Evolutionary conservation across 352 stramenopile genomes (phyloP), one percentile per base, ranked within the genome.

Genomic region (Globisporangium cederbergense): DNA sequence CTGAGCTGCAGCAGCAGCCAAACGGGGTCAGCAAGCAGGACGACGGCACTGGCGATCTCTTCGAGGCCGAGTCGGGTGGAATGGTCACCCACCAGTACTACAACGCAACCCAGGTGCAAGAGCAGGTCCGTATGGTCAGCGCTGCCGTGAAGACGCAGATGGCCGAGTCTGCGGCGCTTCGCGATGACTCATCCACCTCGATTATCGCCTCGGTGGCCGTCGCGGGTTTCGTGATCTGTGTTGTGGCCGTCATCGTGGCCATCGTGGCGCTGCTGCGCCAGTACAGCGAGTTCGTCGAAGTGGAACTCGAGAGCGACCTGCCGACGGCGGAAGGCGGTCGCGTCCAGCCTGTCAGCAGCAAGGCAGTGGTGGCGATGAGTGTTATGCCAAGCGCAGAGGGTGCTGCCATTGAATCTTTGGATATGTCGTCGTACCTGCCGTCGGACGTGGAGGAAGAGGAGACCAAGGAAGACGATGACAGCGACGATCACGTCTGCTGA

Each of bases 101-200:
- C 22, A 62, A 56, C 13, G 42, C 10, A 40, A 34, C 13, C 11
- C 32, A 58, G 5, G 4, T 69, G 8, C 32, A 62, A 16, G 43
- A 58, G 5, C 43, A 67, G 18, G 62, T 45, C 2, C 43, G 54
- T 4, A 51, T 54, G 10, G 60, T 66, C 38, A 61, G 62, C 25
- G 20, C 58, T 7, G 50, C 58, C 9, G 38, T 74, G 14, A 59
- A 60, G 54, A 42, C 61, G 30, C 51, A 59, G 13, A 47, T 71
- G 67, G 56, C 68, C 14, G 59, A 77, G 40, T 47, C 58, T 14
- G 50, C 53, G 9, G 16, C 46, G 13, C 70, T 75, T 52, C 50
- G 46, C 28, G 18, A 68, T 22, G 49, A 64, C 8, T 49, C 52
- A 2, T 56, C 61, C 52, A 64, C 68, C 52, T 62, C 54, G 8